Evolutionary conservation across 1,284 basidiomycete genomes (phyloP).

Genomic region (Xerocomus alliaceus): DNA sequence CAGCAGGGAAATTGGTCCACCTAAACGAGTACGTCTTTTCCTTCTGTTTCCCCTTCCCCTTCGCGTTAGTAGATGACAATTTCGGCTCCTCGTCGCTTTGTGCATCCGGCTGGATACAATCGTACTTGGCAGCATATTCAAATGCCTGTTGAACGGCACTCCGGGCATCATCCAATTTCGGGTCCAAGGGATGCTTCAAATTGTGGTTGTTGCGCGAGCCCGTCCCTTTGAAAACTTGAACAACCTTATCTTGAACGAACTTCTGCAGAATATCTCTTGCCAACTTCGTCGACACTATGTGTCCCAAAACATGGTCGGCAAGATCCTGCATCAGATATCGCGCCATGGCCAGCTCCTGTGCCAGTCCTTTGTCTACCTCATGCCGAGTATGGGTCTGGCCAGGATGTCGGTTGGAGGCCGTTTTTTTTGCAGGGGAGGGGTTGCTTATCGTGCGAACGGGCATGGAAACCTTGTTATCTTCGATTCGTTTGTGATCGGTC

Average conservation of each 20-base stretch:
- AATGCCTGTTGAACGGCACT: constrained; percentile 6
- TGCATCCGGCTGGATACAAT: neutral
- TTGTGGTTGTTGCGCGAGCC: too few species aligned
- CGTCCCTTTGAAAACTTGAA: constrained; percentile 4
- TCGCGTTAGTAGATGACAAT: neutral
- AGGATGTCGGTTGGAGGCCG: constrained; percentile 3
- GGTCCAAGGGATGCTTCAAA: neutral
- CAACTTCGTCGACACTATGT: constrained; percentile 9
- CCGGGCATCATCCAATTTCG: neutral
- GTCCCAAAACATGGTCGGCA: constrained; percentile 15
- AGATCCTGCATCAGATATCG: constrained; percentile 9
- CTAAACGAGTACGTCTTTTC: constrained; percentile 10
- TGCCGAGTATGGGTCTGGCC: constrained; percentile 10
- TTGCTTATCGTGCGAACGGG: neutral
- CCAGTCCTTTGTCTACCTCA: constrained; percentile 2
- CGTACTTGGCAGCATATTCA: neutral
- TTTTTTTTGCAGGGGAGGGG: constrained; percentile 4
- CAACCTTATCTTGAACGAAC: neutral
- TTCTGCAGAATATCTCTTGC: constrained; percentile 4
- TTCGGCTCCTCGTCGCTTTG: neutral
- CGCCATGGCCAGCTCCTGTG: constrained; percentile 8
- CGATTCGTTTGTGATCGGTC: neutral
- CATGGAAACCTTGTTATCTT: neutral
- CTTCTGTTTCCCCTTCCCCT: neutral
- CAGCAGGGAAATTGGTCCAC: constrained; percentile 13